Percentiles rank a stretch among this genome's conserved stretches.
Evolutionary conservation across 768 basidiomycete species (phyloP).

Genomic region (Lentinus tigrinus): DNA sequence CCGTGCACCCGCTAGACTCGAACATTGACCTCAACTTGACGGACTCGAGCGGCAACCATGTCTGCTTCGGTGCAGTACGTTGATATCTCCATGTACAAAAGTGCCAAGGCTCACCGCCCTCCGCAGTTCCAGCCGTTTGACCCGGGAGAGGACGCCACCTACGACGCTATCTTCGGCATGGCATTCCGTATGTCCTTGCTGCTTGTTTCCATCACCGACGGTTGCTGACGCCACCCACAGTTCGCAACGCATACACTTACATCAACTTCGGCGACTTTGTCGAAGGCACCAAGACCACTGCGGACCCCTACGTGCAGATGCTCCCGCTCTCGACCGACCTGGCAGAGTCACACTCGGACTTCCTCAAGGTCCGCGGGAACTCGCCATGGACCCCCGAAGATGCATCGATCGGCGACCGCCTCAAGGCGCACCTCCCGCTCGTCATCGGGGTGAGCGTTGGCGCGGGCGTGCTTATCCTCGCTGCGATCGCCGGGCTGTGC

Average conservation of each 20-base stretch:
- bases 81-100: too few relatives aligned
- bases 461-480: conserved; percentile 52
- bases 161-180: conserved; percentile 85
- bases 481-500: conserved; percentile 33
- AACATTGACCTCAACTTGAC: conserved; percentile 55
- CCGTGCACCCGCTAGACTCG: conserved; percentile 74
- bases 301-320: conserved; percentile 41
- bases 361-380: conserved; percentile 59
- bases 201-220: too few relatives aligned
- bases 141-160: conserved; percentile 75
- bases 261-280: conserved; percentile 62
- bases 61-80: conserved; percentile 72
- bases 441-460: conserved; percentile 72
- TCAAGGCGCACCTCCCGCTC: conserved; percentile 64
- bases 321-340: conserved; percentile 51
- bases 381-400: conserved; percentile 56
- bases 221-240: conserved; percentile 36
- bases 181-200: conserved; percentile 65
- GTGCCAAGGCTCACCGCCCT: too few relatives aligned
- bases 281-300: conserved; percentile 54
- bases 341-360: conserved; percentile 58
- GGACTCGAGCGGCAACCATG: conserved; percentile 48
- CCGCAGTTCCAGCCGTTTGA: conserved; percentile 85
- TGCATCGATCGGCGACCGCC: conserved; percentile 52
- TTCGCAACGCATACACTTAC: conserved; percentile 73